Evolutionary conservation across 1,284 basidiomycete genomes (phyloP).

Genomic region (Anthracocystis walkeri): DNA sequence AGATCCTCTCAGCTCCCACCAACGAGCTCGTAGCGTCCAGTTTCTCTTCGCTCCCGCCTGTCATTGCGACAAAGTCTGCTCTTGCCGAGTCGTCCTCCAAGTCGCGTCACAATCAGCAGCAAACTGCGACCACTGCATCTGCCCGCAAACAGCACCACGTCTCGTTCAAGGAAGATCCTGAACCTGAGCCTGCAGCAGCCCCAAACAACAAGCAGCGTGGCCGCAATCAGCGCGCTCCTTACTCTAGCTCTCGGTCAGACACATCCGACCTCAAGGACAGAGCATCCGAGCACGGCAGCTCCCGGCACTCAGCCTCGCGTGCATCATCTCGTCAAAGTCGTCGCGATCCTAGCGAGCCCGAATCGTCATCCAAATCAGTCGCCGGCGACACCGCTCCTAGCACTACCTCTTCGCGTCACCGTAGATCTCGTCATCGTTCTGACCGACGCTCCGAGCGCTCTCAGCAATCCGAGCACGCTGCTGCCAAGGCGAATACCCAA

Average conservation of each 20-base stretch:
- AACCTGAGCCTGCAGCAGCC: slow-evolving; percentile 5
- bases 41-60: slow-evolving; percentile 9
- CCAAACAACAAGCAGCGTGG: slow-evolving; percentile 25
- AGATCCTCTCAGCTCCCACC: slow-evolving; percentile 16
- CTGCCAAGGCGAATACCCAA: slow-evolving; percentile 8
- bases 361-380: slow-evolving; percentile 34
- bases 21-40: slow-evolving; percentile 6
- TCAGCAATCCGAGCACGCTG: slow-evolving; percentile 9
- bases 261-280: slow-evolving; percentile 17
- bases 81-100: slow-evolving; percentile 32
- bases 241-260: slow-evolving; percentile 18
- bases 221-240: slow-evolving; percentile 26
- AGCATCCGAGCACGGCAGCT: slow-evolving; percentile 38
- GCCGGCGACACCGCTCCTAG: slow-evolving; percentile 24
- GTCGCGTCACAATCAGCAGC: slow-evolving; percentile 9
- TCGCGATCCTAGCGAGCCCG: slow-evolving; percentile 34
- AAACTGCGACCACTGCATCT: slow-evolving; percentile 4
- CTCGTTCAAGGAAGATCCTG: slow-evolving; percentile 43
- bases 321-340: slow-evolving; percentile 43
- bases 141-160: slow-evolving; percentile 46
- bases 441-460: slow-evolving; percentile 34
- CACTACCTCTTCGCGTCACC: slow-evolving; percentile 24
- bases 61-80: slow-evolving; percentile 25
- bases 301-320: slow-evolving; percentile 23
- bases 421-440: slow-evolving; percentile 20